phyloP scores from a whole-genome alignment of 345 rosid genomes.

The Erucastrum elatum region DNA sequence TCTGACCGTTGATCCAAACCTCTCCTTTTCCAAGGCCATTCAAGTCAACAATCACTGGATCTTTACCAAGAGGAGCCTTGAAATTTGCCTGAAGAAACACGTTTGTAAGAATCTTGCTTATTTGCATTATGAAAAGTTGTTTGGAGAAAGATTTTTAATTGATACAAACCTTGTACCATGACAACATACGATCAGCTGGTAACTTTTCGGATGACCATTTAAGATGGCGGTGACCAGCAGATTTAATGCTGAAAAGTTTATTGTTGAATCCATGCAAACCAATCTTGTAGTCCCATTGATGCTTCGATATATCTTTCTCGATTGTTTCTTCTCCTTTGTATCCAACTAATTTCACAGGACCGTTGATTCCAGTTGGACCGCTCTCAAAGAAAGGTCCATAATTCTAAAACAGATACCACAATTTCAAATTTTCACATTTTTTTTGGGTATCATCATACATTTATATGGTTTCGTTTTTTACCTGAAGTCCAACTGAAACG shows the following conservation, averaged over 20 bases:
- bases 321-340: slow-evolving; percentile 36
- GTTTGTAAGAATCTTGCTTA: not conserved
- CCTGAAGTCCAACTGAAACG: slow-evolving; percentile 56
- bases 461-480: slow-evolving; percentile 6
- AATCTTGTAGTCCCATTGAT: slow-evolving; percentile 56
- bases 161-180: slow-evolving; percentile 66
- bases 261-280: slow-evolving; percentile 50
- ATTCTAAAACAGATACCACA: slow-evolving; percentile 26
- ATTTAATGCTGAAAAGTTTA: slow-evolving; percentile 20
- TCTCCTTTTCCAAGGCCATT: slow-evolving; percentile 68
- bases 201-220: slow-evolving; percentile 37
- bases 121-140: not conserved
- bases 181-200: slow-evolving; percentile 42
- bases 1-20: slow-evolving; percentile 74
- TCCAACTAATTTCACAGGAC: slow-evolving; percentile 39
- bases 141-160: not conserved
- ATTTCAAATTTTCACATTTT: not conserved
- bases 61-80: slow-evolving; percentile 53
- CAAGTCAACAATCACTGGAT: slow-evolving; percentile 71
- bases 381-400: slow-evolving; percentile 37
- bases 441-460: not conserved
- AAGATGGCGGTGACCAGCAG: not conserved
- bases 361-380: slow-evolving; percentile 37
- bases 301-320: slow-evolving; percentile 37
- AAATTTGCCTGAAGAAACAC: slow-evolving; percentile 47